Conservation (phyloP, 2,329 filamentous ascomycete genomes). For the Sclerotinia glacialis region DNA sequence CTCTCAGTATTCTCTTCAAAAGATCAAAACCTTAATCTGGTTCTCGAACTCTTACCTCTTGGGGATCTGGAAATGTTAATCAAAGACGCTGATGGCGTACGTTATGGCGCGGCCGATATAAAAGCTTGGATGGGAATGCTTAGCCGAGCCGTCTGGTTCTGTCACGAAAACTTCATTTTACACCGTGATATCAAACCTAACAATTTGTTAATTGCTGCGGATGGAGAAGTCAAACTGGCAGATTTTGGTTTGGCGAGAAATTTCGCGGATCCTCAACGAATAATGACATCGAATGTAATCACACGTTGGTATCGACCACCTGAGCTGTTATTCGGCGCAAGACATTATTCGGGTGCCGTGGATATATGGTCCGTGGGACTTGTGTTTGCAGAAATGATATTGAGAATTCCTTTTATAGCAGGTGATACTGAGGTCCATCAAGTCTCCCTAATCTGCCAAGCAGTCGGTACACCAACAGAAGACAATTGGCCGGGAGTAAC, state of each 20-base stretch:
- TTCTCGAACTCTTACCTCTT: constrained; percentile 89
- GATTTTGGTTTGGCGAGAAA: constrained; percentile 93
- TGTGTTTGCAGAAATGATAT: constrained; percentile 87
- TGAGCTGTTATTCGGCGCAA: constrained; percentile 86
- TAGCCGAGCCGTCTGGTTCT: constrained; percentile 90
- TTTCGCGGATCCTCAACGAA: constrained; percentile 82
- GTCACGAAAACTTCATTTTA: constrained; percentile 88
- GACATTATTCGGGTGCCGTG: constrained; percentile 84
- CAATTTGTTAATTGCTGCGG: constrained; percentile 90
- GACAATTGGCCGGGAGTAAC: constrained; percentile 94
- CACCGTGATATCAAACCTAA: constrained; percentile 99
- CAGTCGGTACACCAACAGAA: constrained; percentile 86
- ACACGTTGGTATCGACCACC: constrained; percentile 96
- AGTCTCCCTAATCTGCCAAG: constrained; percentile 77
- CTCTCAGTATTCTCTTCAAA: constrained; percentile 93
- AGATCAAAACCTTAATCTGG: constrained; percentile 92
- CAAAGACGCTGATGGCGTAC: constrained; percentile 72
- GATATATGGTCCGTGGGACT: constrained; percentile 93
- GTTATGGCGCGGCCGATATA: constrained; percentile 84
- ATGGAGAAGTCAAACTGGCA: constrained; percentile 90
- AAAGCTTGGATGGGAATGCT: constrained; percentile 99
- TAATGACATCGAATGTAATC: constrained; percentile 93
- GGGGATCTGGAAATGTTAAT: constrained; percentile 95
- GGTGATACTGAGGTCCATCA: constrained; percentile 85
- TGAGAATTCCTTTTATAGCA: constrained; percentile 78